Conservation (phyloP, 192 early-diverging fungal genomes). For the Ambispora gerdemannii region DNA sequence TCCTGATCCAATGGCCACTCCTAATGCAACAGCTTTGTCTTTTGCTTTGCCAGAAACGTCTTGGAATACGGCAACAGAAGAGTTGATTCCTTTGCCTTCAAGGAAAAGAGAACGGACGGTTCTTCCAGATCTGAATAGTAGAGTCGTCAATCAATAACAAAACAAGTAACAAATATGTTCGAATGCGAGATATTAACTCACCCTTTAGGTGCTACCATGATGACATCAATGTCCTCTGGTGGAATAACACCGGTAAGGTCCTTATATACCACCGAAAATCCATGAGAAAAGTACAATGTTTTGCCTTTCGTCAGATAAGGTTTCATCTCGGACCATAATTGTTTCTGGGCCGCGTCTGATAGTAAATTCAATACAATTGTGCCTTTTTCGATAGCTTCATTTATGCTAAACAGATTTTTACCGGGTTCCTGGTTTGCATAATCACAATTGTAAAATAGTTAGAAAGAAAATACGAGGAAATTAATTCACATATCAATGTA, state of each 20-base stretch:
- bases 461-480: not conserved
- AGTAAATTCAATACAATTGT: constrained; percentile 92
- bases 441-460: not conserved
- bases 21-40: constrained; percentile 87
- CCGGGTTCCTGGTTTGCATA: constrained; percentile 58
- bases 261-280: constrained; percentile 92
- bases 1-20: constrained; percentile 91
- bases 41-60: constrained; percentile 91
- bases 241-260: constrained; percentile 88
- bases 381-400: constrained; percentile 87
- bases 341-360: constrained; percentile 94
- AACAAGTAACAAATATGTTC: not conserved
- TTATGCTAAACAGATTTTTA: constrained; percentile 91
- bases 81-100: constrained; percentile 96
- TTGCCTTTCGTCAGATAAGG: constrained; percentile 92
- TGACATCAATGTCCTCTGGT: constrained; percentile 90
- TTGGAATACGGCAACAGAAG: constrained; percentile 92
- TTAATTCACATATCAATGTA: not conserved
- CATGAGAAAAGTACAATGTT: constrained; percentile 98
- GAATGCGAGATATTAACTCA: constrained; percentile 14
- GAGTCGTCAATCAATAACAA: not conserved
- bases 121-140: constrained; percentile 78
- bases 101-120: constrained; percentile 95
- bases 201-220: constrained; percentile 94
- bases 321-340: constrained; percentile 82